phyloP scores from a whole-genome alignment of 257 asterid species.

The Schizonepeta tenuifolia region DNA sequence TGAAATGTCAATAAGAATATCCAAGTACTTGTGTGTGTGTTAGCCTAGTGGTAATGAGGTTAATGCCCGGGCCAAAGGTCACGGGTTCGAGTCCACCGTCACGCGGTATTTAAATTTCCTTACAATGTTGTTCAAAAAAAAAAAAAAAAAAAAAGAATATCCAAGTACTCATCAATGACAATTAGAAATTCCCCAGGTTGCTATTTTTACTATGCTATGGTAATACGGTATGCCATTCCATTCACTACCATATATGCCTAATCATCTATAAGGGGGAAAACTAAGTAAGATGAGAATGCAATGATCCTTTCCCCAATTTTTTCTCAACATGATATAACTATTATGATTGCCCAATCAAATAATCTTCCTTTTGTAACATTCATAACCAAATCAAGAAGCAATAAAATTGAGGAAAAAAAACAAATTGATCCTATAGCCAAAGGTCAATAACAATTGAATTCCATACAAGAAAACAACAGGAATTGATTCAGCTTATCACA shows the following conservation, averaged over 20 bases:
- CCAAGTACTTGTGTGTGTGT: no score
- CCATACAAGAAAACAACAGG: constrained; percentile 8
- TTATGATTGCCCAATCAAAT: neutral
- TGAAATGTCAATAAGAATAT: neutral
- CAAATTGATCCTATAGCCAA: neutral
- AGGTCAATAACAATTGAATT: constrained; percentile 8
- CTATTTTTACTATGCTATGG: neutral
- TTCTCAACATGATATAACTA: neutral
- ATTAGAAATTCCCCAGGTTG: neutral
- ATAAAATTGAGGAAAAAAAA: neutral
- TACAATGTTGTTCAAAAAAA: no score
- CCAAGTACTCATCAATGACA: neutral
- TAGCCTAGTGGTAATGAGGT: no score
- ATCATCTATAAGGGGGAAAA: neutral
- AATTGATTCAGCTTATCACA: neutral
- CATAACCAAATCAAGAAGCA: constrained; percentile 2
- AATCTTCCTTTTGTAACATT: neutral
- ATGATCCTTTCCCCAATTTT: neutral
- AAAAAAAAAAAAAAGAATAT: no score
- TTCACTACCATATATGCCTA: neutral
- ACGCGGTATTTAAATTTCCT: no score
- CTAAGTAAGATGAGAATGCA: no score
- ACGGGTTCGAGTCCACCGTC: no score
- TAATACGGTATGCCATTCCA: neutral
- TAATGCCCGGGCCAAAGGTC: no score